A percentile compares a stretch with the other conserved stretches of the same genome.
Evolutionary conservation across 129 eudicot species (phyloP).

Genomic region (Pulicaria dysenterica): DNA sequence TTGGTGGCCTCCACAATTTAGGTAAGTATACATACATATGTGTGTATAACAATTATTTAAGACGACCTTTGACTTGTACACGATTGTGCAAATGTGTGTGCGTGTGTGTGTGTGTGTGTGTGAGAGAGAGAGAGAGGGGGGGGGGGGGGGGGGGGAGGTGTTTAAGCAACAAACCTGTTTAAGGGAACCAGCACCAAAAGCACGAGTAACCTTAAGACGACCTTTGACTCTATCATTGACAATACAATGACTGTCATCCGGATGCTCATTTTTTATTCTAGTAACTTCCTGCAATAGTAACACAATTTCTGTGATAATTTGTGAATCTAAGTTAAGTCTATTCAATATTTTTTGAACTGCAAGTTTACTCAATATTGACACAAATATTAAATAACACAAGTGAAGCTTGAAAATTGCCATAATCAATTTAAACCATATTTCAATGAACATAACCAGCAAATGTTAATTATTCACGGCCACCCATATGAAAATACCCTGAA

Average conservation of each 20-base stretch:
- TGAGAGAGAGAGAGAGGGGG: background rate
- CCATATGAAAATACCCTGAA: background rate
- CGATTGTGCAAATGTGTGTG: background rate
- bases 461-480: background rate
- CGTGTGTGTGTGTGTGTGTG: background rate
- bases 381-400: background rate
- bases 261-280: slow-evolving; percentile 96
- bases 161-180: slow-evolving; percentile 69
- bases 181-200: slow-evolving; percentile 98
- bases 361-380: background rate
- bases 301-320: slow-evolving; percentile 14
- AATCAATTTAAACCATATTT: background rate
- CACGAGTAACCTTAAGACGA: slow-evolving; percentile 97
- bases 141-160: background rate
- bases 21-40: no score
- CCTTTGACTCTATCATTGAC: slow-evolving; percentile 99
- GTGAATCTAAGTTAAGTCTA: slow-evolving; percentile 10
- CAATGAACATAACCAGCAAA: background rate
- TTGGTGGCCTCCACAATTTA: no score
- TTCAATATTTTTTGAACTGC: background rate
- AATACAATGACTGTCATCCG: slow-evolving; percentile 87
- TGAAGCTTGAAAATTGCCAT: background rate
- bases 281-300: slow-evolving; percentile 70
- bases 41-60: no score
- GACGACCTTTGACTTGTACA: no score